A percentile compares a stretch with the other conserved stretches of the same genome.
Evolutionary conservation across 2,329 filamentous ascomycete genomes (phyloP).

Genomic region (Microsporum audouinii): DNA sequence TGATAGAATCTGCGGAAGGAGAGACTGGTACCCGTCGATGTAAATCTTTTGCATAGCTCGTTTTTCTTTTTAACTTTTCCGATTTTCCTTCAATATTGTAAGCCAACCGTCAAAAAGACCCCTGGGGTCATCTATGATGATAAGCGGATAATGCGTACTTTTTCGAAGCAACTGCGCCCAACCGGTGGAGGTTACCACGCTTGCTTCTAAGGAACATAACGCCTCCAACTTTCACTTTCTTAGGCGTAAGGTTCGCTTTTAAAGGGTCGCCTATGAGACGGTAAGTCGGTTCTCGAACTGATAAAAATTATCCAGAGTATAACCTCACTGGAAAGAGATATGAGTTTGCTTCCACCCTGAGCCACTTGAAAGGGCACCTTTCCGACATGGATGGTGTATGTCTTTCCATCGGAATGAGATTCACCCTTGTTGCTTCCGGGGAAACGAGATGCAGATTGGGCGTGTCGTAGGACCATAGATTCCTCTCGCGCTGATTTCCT

Average conservation of each 20-base stretch:
- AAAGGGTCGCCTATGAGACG: slow-evolving; percentile 43
- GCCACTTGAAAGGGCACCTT: slow-evolving; percentile 63
- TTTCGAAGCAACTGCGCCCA: slow-evolving; percentile 62
- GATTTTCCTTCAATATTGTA: slow-evolving; percentile 23
- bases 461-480: slow-evolving; percentile 31
- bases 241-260: slow-evolving; percentile 58
- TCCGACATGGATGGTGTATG: slow-evolving; percentile 56
- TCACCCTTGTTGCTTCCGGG: slow-evolving; percentile 11
- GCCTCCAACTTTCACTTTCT: slow-evolving; percentile 58
- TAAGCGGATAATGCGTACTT: slow-evolving; percentile 48
- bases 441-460: slow-evolving; percentile 22
- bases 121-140: background rate
- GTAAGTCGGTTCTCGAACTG: slow-evolving; percentile 35
- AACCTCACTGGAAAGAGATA: slow-evolving; percentile 57
- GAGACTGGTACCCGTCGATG: slow-evolving; percentile 42
- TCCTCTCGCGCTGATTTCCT: slow-evolving; percentile 50
- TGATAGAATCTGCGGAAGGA: slow-evolving; percentile 19
- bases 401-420: slow-evolving; percentile 26
- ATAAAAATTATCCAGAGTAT: slow-evolving; percentile 4
- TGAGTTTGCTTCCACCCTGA: slow-evolving; percentile 70
- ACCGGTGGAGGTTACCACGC: slow-evolving; percentile 72
- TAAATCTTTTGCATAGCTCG: slow-evolving; percentile 59
- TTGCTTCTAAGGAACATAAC: slow-evolving; percentile 79
- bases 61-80: slow-evolving; percentile 55
- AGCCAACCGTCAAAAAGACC: background rate